Base-by-base conservation (phyloP, 768 basidiomycete species). In the Tylopilus sp. region DNA sequence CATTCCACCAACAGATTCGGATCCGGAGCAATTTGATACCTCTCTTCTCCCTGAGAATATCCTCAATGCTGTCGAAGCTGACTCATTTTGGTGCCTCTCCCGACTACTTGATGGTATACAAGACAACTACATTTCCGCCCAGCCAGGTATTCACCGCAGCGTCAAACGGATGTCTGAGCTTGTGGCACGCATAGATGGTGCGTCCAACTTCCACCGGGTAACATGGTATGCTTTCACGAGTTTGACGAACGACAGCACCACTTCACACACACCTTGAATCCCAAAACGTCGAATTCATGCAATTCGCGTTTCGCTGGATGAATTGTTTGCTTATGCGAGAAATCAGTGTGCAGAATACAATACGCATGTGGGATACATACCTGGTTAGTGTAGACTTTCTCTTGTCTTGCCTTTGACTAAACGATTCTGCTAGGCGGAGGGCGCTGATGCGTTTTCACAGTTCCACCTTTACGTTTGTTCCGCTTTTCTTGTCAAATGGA, bases 251-350 rank as follows among this genome's bases (percentile, higher is more conserved):
- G 15, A 51, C 33, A 95, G 92, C 87, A 18, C 91, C 93, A 2
- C 79, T 99, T n/a, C 79, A 86, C 5, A 73, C 81, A 7, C 97
- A 99, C 71, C 78, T 99, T 46, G 86, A 87, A 55, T 73, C 84
- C 11, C 88, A 99, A 70, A 91, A 89, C 61, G 94, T 99, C 59
- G 95, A 98, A 73, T 99, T 97, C 65, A 97, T 99, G 86, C 97
- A 99, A 67, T 99, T 99, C 62, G 95, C 97, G 35, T 99, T 99
- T 72, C 81, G 97, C 46, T 99, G 97, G 97, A 98, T 99, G 94
- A 98, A 99, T 64, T 98, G 97, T 66, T 72, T 99, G 45, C 77
- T 98, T 52, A 98, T 99, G 95, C 80, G 97, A 51, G 97, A 98
- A 74, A 90, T 99, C 58, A 95, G 88, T 59, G 93, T 99, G 44